Conservation (phyloP, 2,329 filamentous ascomycete species). For the Neophaeococcomyces mojaviensis region DNA sequence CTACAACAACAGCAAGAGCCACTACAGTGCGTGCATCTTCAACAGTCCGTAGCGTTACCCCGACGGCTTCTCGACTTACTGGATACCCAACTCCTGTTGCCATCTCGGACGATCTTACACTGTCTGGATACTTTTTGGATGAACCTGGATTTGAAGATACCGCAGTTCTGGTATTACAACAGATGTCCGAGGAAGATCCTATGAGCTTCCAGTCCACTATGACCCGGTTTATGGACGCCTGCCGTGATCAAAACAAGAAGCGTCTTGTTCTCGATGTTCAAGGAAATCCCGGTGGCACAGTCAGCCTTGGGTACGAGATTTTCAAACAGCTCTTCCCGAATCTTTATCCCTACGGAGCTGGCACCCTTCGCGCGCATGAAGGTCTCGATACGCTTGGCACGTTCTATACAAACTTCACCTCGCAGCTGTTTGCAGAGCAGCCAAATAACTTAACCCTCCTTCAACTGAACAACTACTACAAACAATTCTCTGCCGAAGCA, state of each 20-base stretch:
- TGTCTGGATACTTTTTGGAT: slow-evolving; percentile 41
- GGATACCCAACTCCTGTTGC: slow-evolving; percentile 32
- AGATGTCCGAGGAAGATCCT: slow-evolving; percentile 26
- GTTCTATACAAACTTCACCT: slow-evolving; percentile 16
- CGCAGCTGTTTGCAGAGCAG: not conserved
- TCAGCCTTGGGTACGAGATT: slow-evolving; percentile 40
- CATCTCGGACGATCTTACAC: slow-evolving; percentile 27
- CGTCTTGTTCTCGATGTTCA: slow-evolving; percentile 58
- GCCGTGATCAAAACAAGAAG: slow-evolving; percentile 42
- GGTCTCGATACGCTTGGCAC: slow-evolving; percentile 30
- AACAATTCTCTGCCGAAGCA: slow-evolving; percentile 1
- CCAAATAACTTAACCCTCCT: not conserved
- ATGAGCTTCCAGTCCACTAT: slow-evolving; percentile 24
- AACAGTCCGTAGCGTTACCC: slow-evolving; percentile 9
- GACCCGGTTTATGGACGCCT: slow-evolving; percentile 40
- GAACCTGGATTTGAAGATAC: slow-evolving; percentile 33
- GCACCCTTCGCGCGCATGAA: slow-evolving; percentile 39
- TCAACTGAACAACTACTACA: not conserved
- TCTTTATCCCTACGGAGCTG: slow-evolving; percentile 36
- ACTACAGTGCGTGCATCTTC: slow-evolving; percentile 23
- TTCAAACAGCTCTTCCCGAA: slow-evolving; percentile 50
- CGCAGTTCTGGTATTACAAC: slow-evolving; percentile 37
- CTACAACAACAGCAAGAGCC: slow-evolving; percentile 18
- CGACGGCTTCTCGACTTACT: slow-evolving; percentile 12
- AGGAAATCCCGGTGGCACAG: slow-evolving; percentile 51